phyloP scores from a whole-genome alignment of 371 early-diverging fungal species.

The Funneliformis caledonium region DNA sequence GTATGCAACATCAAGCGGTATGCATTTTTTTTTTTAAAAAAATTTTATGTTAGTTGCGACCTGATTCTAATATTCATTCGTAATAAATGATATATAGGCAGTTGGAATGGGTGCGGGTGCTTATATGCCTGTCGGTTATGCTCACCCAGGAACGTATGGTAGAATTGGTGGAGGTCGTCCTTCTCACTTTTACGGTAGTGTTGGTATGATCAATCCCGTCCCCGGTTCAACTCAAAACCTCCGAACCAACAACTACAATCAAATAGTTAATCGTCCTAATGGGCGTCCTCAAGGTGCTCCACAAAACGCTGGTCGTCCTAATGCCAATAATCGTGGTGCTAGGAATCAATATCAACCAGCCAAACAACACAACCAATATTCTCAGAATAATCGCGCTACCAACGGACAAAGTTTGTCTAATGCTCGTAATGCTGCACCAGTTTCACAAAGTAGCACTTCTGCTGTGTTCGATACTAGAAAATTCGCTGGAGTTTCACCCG shows the following conservation, averaged over 20 bases:
- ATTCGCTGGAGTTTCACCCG: conserved; percentile 81
- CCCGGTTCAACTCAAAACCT: conserved; percentile 66
- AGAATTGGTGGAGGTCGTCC: neutral
- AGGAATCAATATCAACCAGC: conserved; percentile 38
- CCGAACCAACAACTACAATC: conserved; percentile 43
- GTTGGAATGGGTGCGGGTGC: conserved; percentile 36
- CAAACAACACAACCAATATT: conserved; percentile 35
- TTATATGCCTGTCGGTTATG: conserved; percentile 49
- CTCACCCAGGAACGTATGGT: conserved; percentile 50
- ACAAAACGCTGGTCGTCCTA: conserved; percentile 26
- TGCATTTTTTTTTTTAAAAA: conserved; percentile 45
- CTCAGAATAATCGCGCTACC: conserved; percentile 44
- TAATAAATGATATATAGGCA: neutral
- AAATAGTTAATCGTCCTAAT: conserved; percentile 13
- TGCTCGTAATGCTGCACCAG: conserved; percentile 55
- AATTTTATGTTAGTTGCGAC: neutral
- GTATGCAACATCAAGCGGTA: conserved; percentile 57
- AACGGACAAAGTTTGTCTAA: conserved; percentile 49
- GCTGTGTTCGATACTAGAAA: conserved; percentile 75
- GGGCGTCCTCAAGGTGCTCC: conserved; percentile 18
- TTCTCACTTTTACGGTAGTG: conserved; percentile 5
- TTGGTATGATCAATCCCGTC: conserved; percentile 52
- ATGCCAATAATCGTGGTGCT: conserved; percentile 21
- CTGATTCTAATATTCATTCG: conserved; percentile 9
- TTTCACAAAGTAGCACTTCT: conserved; percentile 45